Evolutionary conservation across 2,329 filamentous ascomycete genomes (phyloP).

Genomic region (Aspergillus carbonarius): DNA sequence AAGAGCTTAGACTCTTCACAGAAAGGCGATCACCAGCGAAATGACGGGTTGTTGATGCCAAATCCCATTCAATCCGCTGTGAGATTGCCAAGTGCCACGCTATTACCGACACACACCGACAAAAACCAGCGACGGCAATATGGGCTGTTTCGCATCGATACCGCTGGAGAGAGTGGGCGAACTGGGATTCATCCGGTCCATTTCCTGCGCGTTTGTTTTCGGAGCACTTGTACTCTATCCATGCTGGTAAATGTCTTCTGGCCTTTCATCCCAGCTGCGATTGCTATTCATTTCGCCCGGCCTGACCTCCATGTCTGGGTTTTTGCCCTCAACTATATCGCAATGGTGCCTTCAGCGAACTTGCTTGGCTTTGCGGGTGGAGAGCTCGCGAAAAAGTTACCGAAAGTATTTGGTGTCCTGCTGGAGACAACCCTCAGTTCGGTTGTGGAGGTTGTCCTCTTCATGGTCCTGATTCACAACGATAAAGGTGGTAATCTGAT

Average conservation of each 20-base stretch:
- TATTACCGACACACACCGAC: constrained; percentile 29
- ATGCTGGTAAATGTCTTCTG: constrained; percentile 69
- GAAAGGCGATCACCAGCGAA: constrained; percentile 5
- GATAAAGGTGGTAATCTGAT: constrained; percentile 49
- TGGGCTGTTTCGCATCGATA: constrained; percentile 36
- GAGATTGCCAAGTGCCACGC: constrained; percentile 13
- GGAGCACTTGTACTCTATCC: constrained; percentile 63
- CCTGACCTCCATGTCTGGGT: constrained; percentile 61
- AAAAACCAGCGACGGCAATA: constrained; percentile 17
- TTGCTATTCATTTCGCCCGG: constrained; percentile 61
- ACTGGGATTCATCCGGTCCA: constrained; percentile 62
- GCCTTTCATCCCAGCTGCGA: constrained; percentile 71
- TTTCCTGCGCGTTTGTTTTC: constrained; percentile 64
- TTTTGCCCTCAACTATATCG: constrained; percentile 71
- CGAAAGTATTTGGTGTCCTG: constrained; percentile 60
- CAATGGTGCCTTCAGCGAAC: constrained; percentile 76
- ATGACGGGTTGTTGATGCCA: constrained; percentile 6
- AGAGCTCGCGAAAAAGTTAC: constrained; percentile 71
- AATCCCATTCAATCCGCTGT: constrained; percentile 16
- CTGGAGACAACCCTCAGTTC: constrained; percentile 64
- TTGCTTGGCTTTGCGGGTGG: constrained; percentile 72
- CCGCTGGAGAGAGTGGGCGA: constrained; percentile 66
- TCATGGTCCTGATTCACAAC: constrained; percentile 69
- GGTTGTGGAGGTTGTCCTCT: constrained; percentile 77
- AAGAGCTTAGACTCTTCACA: constrained; percentile 7